These are phyloP conservation scores for Flaveria brownii DNA, from an alignment of 129 eudicot genomes.

Conservation along the genomic window DNA sequence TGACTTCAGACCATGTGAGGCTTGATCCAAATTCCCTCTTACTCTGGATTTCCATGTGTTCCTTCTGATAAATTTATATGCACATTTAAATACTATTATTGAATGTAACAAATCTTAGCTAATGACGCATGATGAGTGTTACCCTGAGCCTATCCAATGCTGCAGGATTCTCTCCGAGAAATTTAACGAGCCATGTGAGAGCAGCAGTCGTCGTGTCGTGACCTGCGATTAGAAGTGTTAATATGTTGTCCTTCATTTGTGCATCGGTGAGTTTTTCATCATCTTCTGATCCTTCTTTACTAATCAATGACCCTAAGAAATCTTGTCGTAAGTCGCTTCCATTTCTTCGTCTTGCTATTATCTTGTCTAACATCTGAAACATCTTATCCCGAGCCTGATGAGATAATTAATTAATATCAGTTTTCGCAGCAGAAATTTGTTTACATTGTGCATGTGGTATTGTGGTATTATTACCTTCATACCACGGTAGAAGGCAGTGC, in stretches of 20 bases:
- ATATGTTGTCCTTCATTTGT: slow-evolving; percentile 79
- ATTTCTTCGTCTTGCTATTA: slow-evolving; percentile 54
- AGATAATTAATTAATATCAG: slow-evolving; percentile 17
- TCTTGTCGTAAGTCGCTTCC: slow-evolving; percentile 62
- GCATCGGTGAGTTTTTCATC: slow-evolving; percentile 67
- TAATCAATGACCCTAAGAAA: slow-evolving; percentile 59
- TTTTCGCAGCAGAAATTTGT: not conserved
- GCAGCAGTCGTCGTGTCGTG: slow-evolving; percentile 90
- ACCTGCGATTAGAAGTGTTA: slow-evolving; percentile 72
- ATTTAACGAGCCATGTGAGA: slow-evolving; percentile 75
- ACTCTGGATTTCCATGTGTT: slow-evolving; percentile 57
- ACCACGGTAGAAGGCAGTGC: slow-evolving; percentile 75
- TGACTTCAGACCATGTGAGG: slow-evolving; percentile 84
- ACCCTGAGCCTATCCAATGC: slow-evolving; percentile 59
- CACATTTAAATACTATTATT: not conserved
- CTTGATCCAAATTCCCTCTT: slow-evolving; percentile 47
- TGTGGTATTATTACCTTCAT: slow-evolving; percentile 49
- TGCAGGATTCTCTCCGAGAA: slow-evolving; percentile 63
- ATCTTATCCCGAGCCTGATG: slow-evolving; percentile 72
- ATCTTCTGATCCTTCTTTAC: slow-evolving; percentile 50
- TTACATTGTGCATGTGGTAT: not conserved
- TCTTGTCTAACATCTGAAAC: slow-evolving; percentile 65
- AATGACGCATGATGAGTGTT: not conserved
- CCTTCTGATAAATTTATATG: slow-evolving; percentile 39
- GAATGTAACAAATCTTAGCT: not conserved